phyloP scores from a whole-genome alignment of 202 grass and related monocot species.

The Setaria italica region DNA sequence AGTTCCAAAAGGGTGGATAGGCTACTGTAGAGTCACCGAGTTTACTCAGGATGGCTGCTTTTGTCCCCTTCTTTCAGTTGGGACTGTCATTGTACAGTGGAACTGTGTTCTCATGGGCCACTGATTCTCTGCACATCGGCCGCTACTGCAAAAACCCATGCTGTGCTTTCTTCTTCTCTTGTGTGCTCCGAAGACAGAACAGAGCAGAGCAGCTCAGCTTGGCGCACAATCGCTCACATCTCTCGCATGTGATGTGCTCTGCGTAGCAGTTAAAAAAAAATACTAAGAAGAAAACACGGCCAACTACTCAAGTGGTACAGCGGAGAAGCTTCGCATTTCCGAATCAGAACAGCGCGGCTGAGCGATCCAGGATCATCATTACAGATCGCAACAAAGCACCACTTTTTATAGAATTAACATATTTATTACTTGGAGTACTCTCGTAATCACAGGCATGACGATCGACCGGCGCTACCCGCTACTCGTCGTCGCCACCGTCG shows the following conservation, averaged over 20 bases:
- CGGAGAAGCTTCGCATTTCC: conserved; percentile 2
- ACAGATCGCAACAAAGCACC: conserved; percentile 32
- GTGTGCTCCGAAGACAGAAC: background rate
- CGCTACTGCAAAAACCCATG: background rate
- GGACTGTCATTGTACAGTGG: too few relatives aligned
- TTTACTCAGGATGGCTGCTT: too few relatives aligned
- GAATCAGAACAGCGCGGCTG: background rate
- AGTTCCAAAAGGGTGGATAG: too few relatives aligned
- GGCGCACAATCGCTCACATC: background rate
- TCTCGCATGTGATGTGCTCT: background rate
- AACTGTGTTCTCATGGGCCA: too few relatives aligned
- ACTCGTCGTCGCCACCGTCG: conserved; percentile 51
- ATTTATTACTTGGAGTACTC: background rate
- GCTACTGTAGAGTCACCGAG: too few relatives aligned
- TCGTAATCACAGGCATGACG: background rate
- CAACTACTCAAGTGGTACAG: background rate
- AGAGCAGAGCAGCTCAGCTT: background rate
- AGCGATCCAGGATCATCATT: background rate
- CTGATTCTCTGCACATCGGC: background rate
- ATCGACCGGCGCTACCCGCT: background rate
- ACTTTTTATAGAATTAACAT: background rate
- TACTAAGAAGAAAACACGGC: background rate
- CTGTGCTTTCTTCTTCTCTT: background rate
- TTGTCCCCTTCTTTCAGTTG: too few relatives aligned
- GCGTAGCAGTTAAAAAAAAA: background rate